Base-by-base conservation (phyloP, 768 basidiomycete genomes). In the Tubosaeta brunneosetosa region DNA sequence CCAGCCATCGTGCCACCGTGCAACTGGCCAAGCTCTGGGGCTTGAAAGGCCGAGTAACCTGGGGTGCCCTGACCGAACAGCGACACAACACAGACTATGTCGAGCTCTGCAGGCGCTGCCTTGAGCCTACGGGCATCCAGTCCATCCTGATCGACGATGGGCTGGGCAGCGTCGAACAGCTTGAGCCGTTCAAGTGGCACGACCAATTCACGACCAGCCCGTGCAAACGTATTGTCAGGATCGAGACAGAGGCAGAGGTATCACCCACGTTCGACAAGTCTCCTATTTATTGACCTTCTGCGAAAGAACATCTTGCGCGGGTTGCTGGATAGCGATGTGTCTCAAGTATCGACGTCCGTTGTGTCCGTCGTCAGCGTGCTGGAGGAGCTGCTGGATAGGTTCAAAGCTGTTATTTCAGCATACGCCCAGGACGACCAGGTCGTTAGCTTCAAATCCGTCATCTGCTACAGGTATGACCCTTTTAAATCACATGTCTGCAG, bases 121-220 rank as follows among this genome's bases (percentile, higher is more conserved):
- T 91, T 66, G 67, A 70, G 43, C 72, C 72, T 6, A 75, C 83
- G 1, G 72, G 74, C n/a, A 86, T 88, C 41, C 80, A 85, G 55
- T 80, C 80, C 52, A 73, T 91, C 50, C 70, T 91, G 27, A 73
- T 91, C 44, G 89, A 90, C 62, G 88, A 91, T 59, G 88, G 87
- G 2, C 67, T 91, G 6, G 78, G 78, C 19, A 76, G 74, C 2
- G 68, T 72, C 2, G 65, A 66, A 12, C 73, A 76, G 27, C 63
- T 78, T 44, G 77, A 85, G 64, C 70, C 70, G 4, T 77, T 76
- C 58, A 55, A 62, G 48, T 86, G 85, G 84, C 88, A 89, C 56
- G 79, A 85, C 58, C 73, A 69, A 46, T 82, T 84, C 50, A 81
- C 83, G 4, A 55, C 58, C 6, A 78, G 74, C 45, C 71, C 73